Percentiles rank a stretch among this genome's conserved stretches.
Conservation (phyloP, 2,329 filamentous ascomycete species). For the Neopestalotiopsis rosae region DNA sequence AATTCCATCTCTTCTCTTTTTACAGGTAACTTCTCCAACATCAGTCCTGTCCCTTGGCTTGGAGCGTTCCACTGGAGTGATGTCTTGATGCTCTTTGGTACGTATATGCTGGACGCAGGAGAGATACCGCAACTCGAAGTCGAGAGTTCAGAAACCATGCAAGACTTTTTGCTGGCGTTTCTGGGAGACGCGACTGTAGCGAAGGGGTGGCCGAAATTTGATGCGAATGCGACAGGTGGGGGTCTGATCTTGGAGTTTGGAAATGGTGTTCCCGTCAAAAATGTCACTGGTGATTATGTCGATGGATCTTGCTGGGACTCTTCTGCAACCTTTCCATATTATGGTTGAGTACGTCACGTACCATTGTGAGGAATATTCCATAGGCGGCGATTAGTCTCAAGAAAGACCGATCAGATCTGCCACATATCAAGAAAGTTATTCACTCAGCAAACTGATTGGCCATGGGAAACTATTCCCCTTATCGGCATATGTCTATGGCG, state of each 20-base stretch:
- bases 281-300: constrained; percentile 8
- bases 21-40: constrained; percentile 16
- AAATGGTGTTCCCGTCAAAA: background rate
- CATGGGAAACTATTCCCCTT: too few species aligned
- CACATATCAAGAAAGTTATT: too few species aligned
- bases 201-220: constrained; percentile 9
- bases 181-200: constrained; percentile 24
- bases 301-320: constrained; percentile 5
- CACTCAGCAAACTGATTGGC: too few species aligned
- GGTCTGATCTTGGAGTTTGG: constrained; percentile 8
- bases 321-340: background rate
- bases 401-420: too few species aligned
- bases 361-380: too few species aligned
- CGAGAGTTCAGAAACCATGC: constrained; percentile 29
- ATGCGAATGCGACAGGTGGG: constrained; percentile 2
- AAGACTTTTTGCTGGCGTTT: constrained; percentile 32
- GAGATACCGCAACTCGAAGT: constrained; percentile 22
- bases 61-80: constrained; percentile 16
- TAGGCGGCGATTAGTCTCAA: too few species aligned
- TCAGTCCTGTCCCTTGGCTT: constrained; percentile 15
- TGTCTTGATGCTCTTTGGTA: constrained; percentile 9
- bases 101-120: constrained; percentile 12
- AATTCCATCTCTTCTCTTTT: too few species aligned
- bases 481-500: too few species aligned
- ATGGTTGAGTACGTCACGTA: background rate